These are phyloP conservation scores for Solanum lignicaule DNA, from an alignment of 257 asterid genomes.

Conservation along the genomic window DNA sequence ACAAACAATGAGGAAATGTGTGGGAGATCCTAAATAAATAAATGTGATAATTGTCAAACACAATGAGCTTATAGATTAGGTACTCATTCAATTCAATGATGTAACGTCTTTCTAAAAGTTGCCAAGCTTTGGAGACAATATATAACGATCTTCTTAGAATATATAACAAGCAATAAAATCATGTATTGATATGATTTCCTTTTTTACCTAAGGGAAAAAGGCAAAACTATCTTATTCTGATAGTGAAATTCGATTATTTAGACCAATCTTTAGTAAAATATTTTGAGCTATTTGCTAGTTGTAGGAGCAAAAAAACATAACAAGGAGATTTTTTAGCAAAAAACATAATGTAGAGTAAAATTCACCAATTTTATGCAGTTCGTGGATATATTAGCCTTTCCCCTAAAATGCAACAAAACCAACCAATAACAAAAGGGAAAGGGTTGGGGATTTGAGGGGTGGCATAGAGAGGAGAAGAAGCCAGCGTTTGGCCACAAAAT, in stretches of 20 bases:
- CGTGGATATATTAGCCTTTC: not conserved
- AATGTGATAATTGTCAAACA: not conserved
- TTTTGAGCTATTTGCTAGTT: not conserved
- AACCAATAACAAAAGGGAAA: not conserved
- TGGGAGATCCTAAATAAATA: not conserved
- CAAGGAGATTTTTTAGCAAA: not conserved
- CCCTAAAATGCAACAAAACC: not conserved
- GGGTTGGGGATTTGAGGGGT: not conserved
- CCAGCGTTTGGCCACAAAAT: not conserved
- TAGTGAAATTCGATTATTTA: not conserved
- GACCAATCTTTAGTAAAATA: not conserved
- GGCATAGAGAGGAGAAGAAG: not conserved
- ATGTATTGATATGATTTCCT: not conserved
- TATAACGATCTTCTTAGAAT: not conserved
- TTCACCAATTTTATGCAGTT: not conserved
- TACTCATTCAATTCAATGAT: not conserved
- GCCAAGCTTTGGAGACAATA: not conserved
- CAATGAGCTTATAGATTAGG: not conserved
- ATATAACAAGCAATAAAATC: not conserved
- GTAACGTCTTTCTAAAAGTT: not conserved
- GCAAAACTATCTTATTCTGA: not conserved
- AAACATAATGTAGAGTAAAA: not conserved
- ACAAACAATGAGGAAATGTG: not conserved
- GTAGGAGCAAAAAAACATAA: not conserved
- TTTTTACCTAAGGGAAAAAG: not conserved